Evolutionary conservation across 2,329 filamentous ascomycete genomes (phyloP), one percentile per base, ranked within the genome.

Genomic region (Aspergillus pseudoterreus): DNA sequence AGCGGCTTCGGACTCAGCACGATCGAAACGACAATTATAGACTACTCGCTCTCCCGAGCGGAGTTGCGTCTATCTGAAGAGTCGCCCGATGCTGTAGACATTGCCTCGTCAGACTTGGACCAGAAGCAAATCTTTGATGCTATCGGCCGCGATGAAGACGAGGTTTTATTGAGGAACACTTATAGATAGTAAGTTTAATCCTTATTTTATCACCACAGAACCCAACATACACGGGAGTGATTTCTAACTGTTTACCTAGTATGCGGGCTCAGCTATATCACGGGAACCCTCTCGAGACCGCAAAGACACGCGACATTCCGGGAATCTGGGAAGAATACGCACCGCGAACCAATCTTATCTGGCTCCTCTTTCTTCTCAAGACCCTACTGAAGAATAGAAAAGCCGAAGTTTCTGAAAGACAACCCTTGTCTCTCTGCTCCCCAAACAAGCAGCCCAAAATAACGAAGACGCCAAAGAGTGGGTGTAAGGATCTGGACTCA

Each of bases 1-100:
- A 68, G 76, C 52, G 70, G 70, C 17, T 70, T 84, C 21, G 75
- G 77, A 2, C 75, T 82, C 51, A 82, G 80, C 12, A 73, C 74
- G 1, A 67, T 86, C 4, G 80, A 84, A 57, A 82, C 82, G 1
- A 86, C 84, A 0, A 77, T 87, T 21, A 87, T 87, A 57, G 84
- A 87, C 64, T 87, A 86, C 65, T 86, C 84, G 1, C 76, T 86
- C 33, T 85, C 83, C 1, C 79, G 84, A n/a, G 82, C 82, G 2
- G 74, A 78, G 21, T 70, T 85, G 52, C 47, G 60, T 6, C 42
- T 56, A 5, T 24, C 33, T 9, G 59, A 66, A 43, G 59, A 65
- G 12, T 38, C 57, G 0, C 51, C 61, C 33, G 55, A 59, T n/a
- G 45, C 55, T 12, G 60, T 63, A 2, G 65, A 70, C 24, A 59